Conservation (phyloP, 495 filamentous ascomycete genomes). For the Talaromyces thailandensis region DNA sequence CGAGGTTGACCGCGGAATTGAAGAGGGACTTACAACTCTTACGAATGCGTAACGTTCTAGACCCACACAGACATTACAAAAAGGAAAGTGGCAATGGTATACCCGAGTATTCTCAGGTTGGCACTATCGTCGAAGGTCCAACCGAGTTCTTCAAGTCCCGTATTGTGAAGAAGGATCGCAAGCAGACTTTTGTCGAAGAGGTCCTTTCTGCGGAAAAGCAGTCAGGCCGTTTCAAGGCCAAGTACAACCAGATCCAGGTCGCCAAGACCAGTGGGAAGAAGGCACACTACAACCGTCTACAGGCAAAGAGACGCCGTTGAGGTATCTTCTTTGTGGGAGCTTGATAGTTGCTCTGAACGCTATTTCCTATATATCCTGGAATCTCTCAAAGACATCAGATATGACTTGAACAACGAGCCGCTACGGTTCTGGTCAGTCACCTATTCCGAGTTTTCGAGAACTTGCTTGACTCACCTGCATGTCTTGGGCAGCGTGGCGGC, state of each 20-base stretch:
- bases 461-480: constrained; percentile 49
- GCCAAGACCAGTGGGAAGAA: constrained; percentile 66
- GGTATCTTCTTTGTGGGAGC: constrained; percentile 9
- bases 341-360: constrained; percentile 13
- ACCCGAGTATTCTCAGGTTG: constrained; percentile 80
- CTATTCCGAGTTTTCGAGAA: constrained; percentile 6
- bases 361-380: constrained; percentile 1
- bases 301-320: constrained; percentile 41
- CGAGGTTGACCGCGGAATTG: constrained; percentile 71
- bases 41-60: constrained; percentile 79
- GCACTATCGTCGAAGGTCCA: constrained; percentile 80
- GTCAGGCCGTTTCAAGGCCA: constrained; percentile 55
- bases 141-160: constrained; percentile 77
- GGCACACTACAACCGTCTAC: constrained; percentile 58
- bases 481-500: constrained; percentile 50
- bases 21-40: constrained; percentile 82
- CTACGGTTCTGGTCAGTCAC: constrained; percentile 14
- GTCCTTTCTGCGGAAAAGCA: constrained; percentile 56
- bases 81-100: constrained; percentile 62
- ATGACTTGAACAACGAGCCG: constrained; percentile 31
- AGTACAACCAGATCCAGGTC: constrained; percentile 60
- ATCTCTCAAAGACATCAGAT: constrained; percentile 16
- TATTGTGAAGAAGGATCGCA: constrained; percentile 77
- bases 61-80: constrained; percentile 86
- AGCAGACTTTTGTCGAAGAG: constrained; percentile 86